Conservation (phyloP, 176 grass and related monocot genomes). For the Puccinellia tenuiflora region DNA sequence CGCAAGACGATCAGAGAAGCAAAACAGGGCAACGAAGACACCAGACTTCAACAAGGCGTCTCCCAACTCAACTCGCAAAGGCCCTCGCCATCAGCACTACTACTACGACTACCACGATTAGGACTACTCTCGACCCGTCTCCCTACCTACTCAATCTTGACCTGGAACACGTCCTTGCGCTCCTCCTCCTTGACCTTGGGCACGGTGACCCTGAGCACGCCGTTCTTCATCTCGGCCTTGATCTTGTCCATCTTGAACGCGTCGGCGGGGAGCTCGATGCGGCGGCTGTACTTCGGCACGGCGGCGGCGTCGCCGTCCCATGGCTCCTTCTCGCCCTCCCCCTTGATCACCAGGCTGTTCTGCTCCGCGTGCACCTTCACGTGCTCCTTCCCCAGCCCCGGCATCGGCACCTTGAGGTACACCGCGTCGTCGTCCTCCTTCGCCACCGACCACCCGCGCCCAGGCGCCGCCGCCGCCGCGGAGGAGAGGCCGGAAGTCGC, state of each 20-base stretch:
- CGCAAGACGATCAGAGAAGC: no score
- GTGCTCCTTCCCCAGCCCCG: neutral
- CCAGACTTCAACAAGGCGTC: no score
- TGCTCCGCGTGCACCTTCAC: slow-evolving; percentile 31
- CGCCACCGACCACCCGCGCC: no score
- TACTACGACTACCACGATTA: neutral
- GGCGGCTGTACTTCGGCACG: no score
- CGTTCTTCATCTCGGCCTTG: slow-evolving; percentile 71
- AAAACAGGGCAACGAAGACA: no score
- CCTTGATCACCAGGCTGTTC: slow-evolving; percentile 46
- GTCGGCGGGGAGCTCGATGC: slow-evolving; percentile 21
- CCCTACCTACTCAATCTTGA: slow-evolving; percentile 42
- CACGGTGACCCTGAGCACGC: slow-evolving; percentile 51
- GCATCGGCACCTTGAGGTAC: no score
- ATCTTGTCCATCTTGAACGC: slow-evolving; percentile 52
- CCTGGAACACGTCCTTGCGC: slow-evolving; percentile 43
- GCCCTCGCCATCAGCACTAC: neutral
- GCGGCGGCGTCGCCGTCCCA: neutral
- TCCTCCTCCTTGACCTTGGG: slow-evolving; percentile 62
- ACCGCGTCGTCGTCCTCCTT: no score
- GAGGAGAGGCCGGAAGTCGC: no score
- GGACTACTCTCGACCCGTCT: neutral
- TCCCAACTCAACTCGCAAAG: no score
- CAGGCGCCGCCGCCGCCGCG: no score
- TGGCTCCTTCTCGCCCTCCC: slow-evolving; percentile 52